phyloP scores from a whole-genome alignment of 306 rosid genomes.

The Rosa persica region DNA sequence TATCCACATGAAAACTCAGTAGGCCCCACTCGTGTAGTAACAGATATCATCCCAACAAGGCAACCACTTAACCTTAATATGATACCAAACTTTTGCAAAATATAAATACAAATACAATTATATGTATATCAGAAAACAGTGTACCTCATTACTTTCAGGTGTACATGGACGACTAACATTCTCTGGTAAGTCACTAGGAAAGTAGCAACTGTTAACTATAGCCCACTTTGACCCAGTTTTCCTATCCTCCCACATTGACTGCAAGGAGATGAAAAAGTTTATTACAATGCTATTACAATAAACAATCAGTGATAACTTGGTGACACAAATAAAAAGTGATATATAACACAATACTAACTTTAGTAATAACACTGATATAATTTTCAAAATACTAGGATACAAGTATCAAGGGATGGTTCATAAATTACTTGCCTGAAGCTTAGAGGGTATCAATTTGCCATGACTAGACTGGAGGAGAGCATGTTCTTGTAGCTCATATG shows the following conservation, averaged over 20 bases:
- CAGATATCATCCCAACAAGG: conserved; percentile 1
- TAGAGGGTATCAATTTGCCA: conserved; percentile 68
- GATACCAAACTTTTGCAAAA: not conserved
- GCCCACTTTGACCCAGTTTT: conserved; percentile 73
- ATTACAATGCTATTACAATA: conserved; percentile 24
- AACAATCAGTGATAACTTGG: conserved; percentile 13
- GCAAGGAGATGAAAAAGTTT: conserved; percentile 36
- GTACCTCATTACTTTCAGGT: conserved; percentile 91
- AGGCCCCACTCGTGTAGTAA: not conserved
- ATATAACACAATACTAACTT: conserved; percentile 10
- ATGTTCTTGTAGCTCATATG: conserved; percentile 64
- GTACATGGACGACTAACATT: conserved; percentile 59
- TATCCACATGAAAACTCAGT: not conserved
- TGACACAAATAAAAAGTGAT: conserved; percentile 1
- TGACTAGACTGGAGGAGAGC: conserved; percentile 57
- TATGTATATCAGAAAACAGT: not conserved
- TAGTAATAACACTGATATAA: conserved; percentile 13
- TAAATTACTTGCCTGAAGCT: conserved; percentile 74
- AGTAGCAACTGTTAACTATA: conserved; percentile 62
- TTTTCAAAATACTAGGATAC: conserved; percentile 21
- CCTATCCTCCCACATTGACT: conserved; percentile 93
- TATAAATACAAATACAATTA: not conserved
- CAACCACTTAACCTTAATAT: conserved; percentile 7
- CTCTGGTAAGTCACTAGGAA: conserved; percentile 83
- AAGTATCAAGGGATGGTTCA: conserved; percentile 21